Conservation (phyloP, 768 basidiomycete species). For the Amylocystis lapponica region DNA sequence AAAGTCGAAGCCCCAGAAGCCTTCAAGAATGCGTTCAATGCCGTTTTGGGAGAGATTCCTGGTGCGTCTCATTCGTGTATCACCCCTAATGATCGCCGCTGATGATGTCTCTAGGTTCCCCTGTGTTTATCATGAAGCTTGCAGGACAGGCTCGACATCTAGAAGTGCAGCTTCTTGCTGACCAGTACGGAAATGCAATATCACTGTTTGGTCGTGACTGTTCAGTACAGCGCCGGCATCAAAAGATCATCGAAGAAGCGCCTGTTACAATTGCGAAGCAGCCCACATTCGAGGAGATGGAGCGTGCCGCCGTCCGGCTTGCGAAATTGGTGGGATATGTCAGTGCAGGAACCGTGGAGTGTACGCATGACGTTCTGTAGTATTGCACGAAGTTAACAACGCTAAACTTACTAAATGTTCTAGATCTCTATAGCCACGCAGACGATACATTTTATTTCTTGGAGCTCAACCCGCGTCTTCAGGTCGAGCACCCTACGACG, state of each 20-base stretch:
- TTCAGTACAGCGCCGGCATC: constrained; percentile 97
- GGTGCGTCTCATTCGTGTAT: constrained; percentile 42
- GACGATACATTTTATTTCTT: constrained; percentile 97
- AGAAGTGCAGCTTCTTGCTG: constrained; percentile 96
- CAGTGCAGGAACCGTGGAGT: constrained; percentile 97
- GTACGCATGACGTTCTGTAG: constrained; percentile 38
- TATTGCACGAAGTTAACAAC: not conserved
- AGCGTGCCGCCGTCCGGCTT: constrained; percentile 97
- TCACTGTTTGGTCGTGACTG: constrained; percentile 99
- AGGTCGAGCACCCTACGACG: constrained; percentile 99
- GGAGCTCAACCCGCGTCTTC: constrained; percentile 97
- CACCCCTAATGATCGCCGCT: not conserved
- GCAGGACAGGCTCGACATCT: constrained; percentile 96
- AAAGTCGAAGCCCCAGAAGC: constrained; percentile 83
- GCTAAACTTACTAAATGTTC: not conserved
- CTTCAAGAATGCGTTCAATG: constrained; percentile 93
- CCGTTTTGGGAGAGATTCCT: constrained; percentile 94
- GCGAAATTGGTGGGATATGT: constrained; percentile 99
- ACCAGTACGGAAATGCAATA: constrained; percentile 99
- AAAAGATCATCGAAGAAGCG: constrained; percentile 99
- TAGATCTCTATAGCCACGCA: constrained; percentile 90
- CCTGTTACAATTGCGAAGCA: constrained; percentile 95
- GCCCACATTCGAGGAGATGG: constrained; percentile 94
- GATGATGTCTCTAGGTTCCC: constrained; percentile 58
- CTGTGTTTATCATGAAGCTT: constrained; percentile 99